Conservation (phyloP, 306 rosid species). For the Pyrus communis region DNA sequence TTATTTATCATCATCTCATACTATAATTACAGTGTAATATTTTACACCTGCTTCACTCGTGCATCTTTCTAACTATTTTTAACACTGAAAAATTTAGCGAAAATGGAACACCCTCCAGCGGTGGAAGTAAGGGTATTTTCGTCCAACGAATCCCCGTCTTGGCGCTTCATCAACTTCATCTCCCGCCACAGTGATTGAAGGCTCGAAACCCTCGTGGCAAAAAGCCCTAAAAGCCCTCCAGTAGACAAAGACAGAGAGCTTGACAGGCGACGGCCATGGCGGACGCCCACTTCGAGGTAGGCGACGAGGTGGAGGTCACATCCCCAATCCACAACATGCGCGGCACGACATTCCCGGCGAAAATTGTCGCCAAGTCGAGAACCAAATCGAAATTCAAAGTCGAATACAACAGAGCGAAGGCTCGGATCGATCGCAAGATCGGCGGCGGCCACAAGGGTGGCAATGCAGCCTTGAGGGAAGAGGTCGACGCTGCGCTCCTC, state of each 20-base stretch:
- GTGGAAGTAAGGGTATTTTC: too few species aligned
- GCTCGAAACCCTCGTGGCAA: too few species aligned
- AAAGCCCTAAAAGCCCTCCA: too few species aligned
- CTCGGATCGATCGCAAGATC: neutral
- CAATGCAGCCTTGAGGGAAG: neutral
- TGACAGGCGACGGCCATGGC: neutral
- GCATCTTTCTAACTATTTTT: too few species aligned
- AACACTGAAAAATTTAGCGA: too few species aligned
- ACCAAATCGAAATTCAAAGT: neutral
- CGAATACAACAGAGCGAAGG: constrained; percentile 6
- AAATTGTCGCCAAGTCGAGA: neutral
- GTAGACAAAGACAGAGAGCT: neutral
- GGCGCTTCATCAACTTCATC: too few species aligned
- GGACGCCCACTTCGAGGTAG: constrained; percentile 4
- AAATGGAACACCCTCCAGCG: too few species aligned
- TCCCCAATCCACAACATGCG: constrained; percentile 3
- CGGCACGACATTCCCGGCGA: constrained; percentile 27
- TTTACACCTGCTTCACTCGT: too few species aligned
- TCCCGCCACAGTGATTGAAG: too few species aligned
- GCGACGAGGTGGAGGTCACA: constrained; percentile 25
- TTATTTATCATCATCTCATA: too few species aligned
- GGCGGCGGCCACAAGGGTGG: neutral
- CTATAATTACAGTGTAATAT: too few species aligned
- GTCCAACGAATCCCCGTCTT: too few species aligned
- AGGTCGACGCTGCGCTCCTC: constrained; percentile 2